Evolutionary conservation across 495 filamentous ascomycete genomes (phyloP).

Genomic region (Penicillium subrubescens): DNA sequence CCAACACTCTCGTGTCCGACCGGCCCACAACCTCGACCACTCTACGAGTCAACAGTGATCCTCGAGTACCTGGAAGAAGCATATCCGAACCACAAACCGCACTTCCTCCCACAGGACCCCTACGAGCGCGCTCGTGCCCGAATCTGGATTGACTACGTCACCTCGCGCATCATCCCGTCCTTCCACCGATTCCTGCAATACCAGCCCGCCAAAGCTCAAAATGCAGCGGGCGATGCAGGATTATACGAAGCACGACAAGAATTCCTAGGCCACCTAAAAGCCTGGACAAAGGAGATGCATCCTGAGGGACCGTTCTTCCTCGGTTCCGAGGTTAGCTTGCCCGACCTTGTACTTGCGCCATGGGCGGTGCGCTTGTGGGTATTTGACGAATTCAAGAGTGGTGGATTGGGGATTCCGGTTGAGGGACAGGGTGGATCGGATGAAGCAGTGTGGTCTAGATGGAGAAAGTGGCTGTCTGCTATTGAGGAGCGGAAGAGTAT

Average conservation of each 20-base stretch:
- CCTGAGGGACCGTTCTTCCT: conserved; percentile 64
- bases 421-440: conserved; percentile 48
- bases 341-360: conserved; percentile 67
- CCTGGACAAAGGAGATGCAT: conserved; percentile 62
- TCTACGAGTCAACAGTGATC: conserved; percentile 69
- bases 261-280: conserved; percentile 53
- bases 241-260: conserved; percentile 50
- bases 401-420: conserved; percentile 59
- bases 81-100: conserved; percentile 48
- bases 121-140: conserved; percentile 61
- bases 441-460: conserved; percentile 60
- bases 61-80: conserved; percentile 73
- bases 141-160: conserved; percentile 72
- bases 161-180: conserved; percentile 60
- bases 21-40: conserved; percentile 39
- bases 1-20: conserved; percentile 57
- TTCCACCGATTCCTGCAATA: conserved; percentile 69
- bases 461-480: conserved; percentile 61
- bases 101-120: conserved; percentile 55
- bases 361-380: conserved; percentile 70
- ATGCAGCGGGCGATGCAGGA: conserved; percentile 22
- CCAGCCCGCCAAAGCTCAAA: conserved; percentile 35
- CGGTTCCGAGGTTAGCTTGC: conserved; percentile 54
- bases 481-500: conserved; percentile 58
- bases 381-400: conserved; percentile 69